Conservation (phyloP, 495 filamentous ascomycete genomes). For the Barbatosphaeria neglecta region DNA sequence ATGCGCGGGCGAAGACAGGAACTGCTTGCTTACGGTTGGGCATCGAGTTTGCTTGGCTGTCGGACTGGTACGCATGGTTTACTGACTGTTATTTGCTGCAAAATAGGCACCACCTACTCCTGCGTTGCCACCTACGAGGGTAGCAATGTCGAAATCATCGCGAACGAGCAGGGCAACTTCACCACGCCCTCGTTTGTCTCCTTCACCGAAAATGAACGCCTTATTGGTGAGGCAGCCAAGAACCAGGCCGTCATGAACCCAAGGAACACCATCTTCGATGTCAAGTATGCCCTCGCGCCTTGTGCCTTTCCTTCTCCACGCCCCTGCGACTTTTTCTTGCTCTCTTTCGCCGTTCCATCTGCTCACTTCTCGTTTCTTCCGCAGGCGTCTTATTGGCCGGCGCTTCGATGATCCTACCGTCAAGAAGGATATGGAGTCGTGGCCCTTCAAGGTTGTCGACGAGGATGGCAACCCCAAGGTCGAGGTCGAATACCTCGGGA, state of each 20-base stretch:
- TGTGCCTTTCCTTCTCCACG: not conserved
- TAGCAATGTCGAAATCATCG: constrained; percentile 98
- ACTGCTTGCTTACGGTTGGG: too few species aligned
- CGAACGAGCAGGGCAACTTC: constrained; percentile 99
- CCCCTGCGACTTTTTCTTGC: constrained; percentile 13
- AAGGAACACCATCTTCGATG: constrained; percentile 93
- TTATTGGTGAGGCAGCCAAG: constrained; percentile 98
- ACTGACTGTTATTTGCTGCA: constrained; percentile 3
- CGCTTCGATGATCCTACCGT: constrained; percentile 90
- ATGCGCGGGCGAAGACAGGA: too few species aligned
- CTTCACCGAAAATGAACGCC: constrained; percentile 95
- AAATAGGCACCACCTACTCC: constrained; percentile 96
- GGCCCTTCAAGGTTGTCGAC: constrained; percentile 96
- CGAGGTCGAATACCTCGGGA: constrained; percentile 90
- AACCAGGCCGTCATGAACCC: constrained; percentile 99
- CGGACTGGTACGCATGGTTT: constrained; percentile 3
- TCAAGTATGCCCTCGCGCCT: constrained; percentile 52
- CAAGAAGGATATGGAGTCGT: constrained; percentile 95
- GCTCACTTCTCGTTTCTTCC: not conserved
- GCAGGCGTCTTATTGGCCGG: constrained; percentile 84
- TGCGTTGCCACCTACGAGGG: constrained; percentile 99
- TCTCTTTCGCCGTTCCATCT: not conserved
- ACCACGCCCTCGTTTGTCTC: constrained; percentile 97
- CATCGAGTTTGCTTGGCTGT: too few species aligned
- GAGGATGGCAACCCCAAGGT: constrained; percentile 83